phyloP scores from a whole-genome alignment of 768 basidiomycete genomes.

The Nidularia sp. region DNA sequence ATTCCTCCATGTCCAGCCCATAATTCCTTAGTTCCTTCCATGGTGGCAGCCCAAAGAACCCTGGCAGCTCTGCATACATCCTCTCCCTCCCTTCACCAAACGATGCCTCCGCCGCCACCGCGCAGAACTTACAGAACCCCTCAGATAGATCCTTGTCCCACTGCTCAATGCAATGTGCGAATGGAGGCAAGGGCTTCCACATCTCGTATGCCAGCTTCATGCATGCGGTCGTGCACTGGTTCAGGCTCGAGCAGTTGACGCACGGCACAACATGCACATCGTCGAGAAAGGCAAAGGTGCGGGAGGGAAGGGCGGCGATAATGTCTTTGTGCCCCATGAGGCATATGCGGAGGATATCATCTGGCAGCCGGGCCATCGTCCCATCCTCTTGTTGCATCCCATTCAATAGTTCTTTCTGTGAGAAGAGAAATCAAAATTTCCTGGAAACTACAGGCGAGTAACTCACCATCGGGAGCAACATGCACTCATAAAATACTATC shows the following conservation, averaged over 20 bases:
- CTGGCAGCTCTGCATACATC: neutral
- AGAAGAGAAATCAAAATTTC: neutral
- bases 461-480: neutral
- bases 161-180: neutral
- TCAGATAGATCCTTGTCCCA: neutral
- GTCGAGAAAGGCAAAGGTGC: neutral
- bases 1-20: too few species aligned
- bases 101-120: neutral
- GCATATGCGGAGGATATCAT: neutral
- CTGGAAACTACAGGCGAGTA: neutral
- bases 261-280: neutral
- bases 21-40: constrained; percentile 6
- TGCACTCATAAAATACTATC: neutral
- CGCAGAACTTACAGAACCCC: neutral
- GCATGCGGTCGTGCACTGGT: neutral
- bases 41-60: neutral
- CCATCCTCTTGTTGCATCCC: neutral
- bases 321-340: neutral
- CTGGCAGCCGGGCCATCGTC: neutral
- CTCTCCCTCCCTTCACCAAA: neutral
- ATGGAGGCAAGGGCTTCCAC: neutral
- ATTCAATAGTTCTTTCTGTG: neutral
- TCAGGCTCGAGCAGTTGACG: neutral
- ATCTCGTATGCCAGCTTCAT: neutral
- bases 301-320: neutral